Evolutionary conservation across 768 basidiomycete genomes (phyloP).

Genomic region (Podaxis carcinomalis): DNA sequence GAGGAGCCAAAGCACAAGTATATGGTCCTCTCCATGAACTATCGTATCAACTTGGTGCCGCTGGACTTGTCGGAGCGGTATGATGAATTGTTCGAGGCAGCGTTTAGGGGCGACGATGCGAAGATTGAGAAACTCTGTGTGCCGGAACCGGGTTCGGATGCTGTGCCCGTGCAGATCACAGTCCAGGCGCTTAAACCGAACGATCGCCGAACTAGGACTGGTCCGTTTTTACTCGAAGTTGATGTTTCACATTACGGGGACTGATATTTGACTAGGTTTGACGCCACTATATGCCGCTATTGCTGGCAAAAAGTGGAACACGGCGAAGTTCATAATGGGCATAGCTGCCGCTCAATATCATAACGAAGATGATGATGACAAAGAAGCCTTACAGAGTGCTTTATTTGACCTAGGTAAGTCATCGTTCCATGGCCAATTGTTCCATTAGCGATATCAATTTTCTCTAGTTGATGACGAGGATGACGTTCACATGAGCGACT

Average conservation of each 20-base stretch:
- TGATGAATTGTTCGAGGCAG: constrained; percentile 55
- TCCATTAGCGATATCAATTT: background rate
- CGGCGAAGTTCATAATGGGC: constrained; percentile 54
- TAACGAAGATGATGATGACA: constrained; percentile 28
- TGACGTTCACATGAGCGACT: constrained; percentile 19
- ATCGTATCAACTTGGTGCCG: constrained; percentile 26
- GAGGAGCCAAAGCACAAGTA: constrained; percentile 8
- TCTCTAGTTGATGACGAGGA: constrained; percentile 33
- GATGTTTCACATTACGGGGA: background rate
- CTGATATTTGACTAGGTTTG: constrained; percentile 26
- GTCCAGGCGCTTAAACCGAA: constrained; percentile 24
- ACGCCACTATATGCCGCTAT: constrained; percentile 51
- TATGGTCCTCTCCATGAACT: constrained; percentile 13
- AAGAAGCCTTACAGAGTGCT: constrained; percentile 27
- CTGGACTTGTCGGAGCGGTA: constrained; percentile 34
- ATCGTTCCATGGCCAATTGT: background rate
- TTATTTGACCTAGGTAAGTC: constrained; percentile 30
- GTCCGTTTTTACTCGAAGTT: constrained; percentile 15
- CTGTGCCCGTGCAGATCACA: constrained; percentile 39
- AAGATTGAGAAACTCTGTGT: constrained; percentile 50
- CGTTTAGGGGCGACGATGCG: constrained; percentile 46
- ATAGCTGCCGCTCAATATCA: constrained; percentile 54
- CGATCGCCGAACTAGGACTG: constrained; percentile 14
- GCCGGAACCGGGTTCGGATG: constrained; percentile 19
- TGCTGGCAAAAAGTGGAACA: constrained; percentile 46